These are phyloP conservation scores for Nepenthes alata DNA, from an alignment of 179 eudicot genomes.

Conservation along the genomic window DNA sequence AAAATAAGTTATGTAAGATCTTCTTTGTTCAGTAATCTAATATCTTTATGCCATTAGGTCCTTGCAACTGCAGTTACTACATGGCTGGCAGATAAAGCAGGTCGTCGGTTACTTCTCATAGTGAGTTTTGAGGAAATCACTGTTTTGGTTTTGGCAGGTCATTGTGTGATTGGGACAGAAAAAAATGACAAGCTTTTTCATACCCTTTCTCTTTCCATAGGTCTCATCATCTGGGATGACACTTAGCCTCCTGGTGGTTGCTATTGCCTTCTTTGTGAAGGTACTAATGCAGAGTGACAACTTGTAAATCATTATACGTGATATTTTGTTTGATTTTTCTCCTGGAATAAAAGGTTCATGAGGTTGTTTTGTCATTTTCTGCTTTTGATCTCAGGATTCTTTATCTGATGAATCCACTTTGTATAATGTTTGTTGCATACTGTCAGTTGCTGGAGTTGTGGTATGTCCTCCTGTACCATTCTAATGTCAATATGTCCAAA, in stretches of 20 bases:
- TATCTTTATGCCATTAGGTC: constrained; percentile 35
- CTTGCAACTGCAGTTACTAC: constrained; percentile 66
- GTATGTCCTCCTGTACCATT: constrained; percentile 29
- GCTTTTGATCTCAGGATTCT: constrained; percentile 28
- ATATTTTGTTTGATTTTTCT: not conserved
- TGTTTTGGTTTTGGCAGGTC: not conserved
- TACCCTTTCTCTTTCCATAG: constrained; percentile 25
- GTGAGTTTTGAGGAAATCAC: constrained; percentile 33
- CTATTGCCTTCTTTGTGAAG: constrained; percentile 62
- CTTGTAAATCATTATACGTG: not conserved
- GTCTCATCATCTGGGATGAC: constrained; percentile 66
- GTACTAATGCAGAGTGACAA: constrained; percentile 17
- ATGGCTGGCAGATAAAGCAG: constrained; percentile 87
- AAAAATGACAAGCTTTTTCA: not conserved
- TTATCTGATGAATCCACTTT: constrained; percentile 38
- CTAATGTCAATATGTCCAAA: not conserved
- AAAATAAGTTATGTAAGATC: not conserved
- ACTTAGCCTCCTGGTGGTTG: constrained; percentile 63
- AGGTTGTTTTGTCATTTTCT: constrained; percentile 1
- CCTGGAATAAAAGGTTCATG: not conserved
- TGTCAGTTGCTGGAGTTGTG: constrained; percentile 82
- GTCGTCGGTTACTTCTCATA: constrained; percentile 72
- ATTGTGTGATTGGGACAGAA: not conserved
- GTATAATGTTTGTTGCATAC: constrained; percentile 41
- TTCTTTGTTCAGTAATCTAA: not conserved